These are phyloP conservation scores for Leucoagaricus sp. DNA, from an alignment of 1,284 basidiomycete species.

Conservation along the genomic window DNA sequence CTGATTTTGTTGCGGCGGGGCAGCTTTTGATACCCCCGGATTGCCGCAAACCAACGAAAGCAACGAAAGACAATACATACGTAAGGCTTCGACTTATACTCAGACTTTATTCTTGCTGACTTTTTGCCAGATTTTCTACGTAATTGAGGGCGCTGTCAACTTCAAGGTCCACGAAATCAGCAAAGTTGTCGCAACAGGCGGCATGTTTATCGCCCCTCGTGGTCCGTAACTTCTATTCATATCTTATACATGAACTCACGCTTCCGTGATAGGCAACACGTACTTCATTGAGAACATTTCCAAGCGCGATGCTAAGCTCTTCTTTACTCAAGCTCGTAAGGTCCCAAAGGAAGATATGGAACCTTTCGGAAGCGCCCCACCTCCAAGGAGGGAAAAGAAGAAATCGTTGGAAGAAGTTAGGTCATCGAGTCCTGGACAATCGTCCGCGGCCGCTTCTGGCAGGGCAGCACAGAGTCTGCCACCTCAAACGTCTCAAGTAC, in stretches of 20 bases:
- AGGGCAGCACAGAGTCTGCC: conserved; percentile 12
- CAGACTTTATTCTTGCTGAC: conserved; percentile 7
- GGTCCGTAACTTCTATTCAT: conserved; percentile 49
- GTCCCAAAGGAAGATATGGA: conserved; percentile 36
- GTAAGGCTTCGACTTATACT: conserved; percentile 49
- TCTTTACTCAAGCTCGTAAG: conserved; percentile 93
- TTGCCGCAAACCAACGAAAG: conserved; percentile 83
- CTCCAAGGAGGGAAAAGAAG: background rate
- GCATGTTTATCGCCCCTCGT: conserved; percentile 89
- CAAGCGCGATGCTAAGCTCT: conserved; percentile 78
- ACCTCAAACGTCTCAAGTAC: background rate
- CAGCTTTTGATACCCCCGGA: conserved; percentile 80
- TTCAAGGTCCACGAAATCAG: conserved; percentile 81
- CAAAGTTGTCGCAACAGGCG: conserved; percentile 80
- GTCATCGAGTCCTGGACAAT: conserved; percentile 8
- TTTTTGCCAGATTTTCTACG: conserved; percentile 75
- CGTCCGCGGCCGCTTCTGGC: background rate
- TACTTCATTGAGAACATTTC: conserved; percentile 91
- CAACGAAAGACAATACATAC: conserved; percentile 93
- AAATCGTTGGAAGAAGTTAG: conserved; percentile 9
- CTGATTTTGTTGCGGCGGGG: conserved; percentile 89
- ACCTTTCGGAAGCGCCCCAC: background rate
- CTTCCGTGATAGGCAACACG: conserved; percentile 66
- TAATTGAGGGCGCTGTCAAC: conserved; percentile 86
- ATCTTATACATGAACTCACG: conserved; percentile 4